A percentile compares a stretch with the other conserved stretches of the same genome.
phyloP scores from a whole-genome alignment of 768 basidiomycete species.

The Hericium rajendrae region DNA sequence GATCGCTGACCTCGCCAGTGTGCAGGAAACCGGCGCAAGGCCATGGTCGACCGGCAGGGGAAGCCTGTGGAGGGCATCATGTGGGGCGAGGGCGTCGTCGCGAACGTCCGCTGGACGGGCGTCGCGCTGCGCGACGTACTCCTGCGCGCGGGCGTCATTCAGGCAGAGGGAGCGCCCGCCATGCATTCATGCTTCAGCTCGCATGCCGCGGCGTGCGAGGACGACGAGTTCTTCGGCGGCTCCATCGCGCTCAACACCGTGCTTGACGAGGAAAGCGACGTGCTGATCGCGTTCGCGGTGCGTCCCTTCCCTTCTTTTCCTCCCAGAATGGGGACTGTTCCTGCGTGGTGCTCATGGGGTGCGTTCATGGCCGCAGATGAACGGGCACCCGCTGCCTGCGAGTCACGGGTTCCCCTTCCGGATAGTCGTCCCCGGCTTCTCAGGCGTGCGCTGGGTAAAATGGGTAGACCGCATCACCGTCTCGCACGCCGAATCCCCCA shows the following conservation, averaged over 20 bases:
- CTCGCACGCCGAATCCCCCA: slow-evolving; percentile 46
- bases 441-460: slow-evolving; percentile 69
- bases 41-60: slow-evolving; percentile 49
- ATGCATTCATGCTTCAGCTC: slow-evolving; percentile 55
- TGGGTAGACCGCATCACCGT: slow-evolving; percentile 58
- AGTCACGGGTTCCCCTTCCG: slow-evolving; percentile 61
- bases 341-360: too few species aligned
- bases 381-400: slow-evolving; percentile 43
- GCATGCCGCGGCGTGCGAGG: slow-evolving; percentile 48
- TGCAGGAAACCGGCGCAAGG: slow-evolving; percentile 57
- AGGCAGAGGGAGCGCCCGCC: slow-evolving; percentile 19
- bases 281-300: slow-evolving; percentile 57
- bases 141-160: slow-evolving; percentile 16
- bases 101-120: slow-evolving; percentile 16
- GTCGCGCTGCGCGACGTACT: slow-evolving; percentile 15
- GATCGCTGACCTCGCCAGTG: slow-evolving; percentile 26
- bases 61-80: slow-evolving; percentile 42
- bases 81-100: slow-evolving; percentile 32
- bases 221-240: slow-evolving; percentile 53
- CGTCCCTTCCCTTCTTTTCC: background rate
- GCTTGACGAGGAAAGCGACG: slow-evolving; percentile 35
- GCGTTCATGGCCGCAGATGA: slow-evolving; percentile 40
- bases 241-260: slow-evolving; percentile 50
- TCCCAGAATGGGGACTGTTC: too few species aligned
- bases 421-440: slow-evolving; percentile 56